Evolutionary conservation across 2,329 filamentous ascomycete genomes (phyloP), one percentile per base, ranked within the genome.

Genomic region (Neofusicoccum laricinum): DNA sequence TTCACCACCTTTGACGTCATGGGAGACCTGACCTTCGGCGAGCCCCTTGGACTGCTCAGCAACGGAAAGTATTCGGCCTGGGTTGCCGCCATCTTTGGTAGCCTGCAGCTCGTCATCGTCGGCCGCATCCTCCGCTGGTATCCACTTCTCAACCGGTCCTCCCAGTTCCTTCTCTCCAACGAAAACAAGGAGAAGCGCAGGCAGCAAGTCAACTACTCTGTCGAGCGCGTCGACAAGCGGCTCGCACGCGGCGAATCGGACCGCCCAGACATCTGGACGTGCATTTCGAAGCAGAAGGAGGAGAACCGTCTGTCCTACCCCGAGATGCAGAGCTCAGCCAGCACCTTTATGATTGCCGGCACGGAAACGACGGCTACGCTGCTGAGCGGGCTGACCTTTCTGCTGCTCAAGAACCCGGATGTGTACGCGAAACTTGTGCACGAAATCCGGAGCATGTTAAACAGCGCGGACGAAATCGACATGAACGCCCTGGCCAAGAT

Each of bases 381-480:
- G 1, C 38, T 58, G 19, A 58, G 38, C 21, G 53, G 53, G 10
- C 36, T 38, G 8, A 78, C 75, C 0, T 81, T 71, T 58, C 61
- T 72, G 10, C 68, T 80, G 0, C 66, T 78, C 6, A 70, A 67
- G 30, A 67, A 64, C 30, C 67, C 72, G 0, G 67, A 68, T 0
- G 66, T 61, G 4, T 68, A 75, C 69, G 50, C 67, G 11, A 72
- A 72, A 30, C 57, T 78, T 0, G 66, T 65, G 21, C 55, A 70
- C 0, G 76, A 76, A 64, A 69, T 76, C 30, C 70, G 75, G 3
- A 53, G 61, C 10, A 48, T 70, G 0, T 76, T 75, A 51, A 4
- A 64, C 1, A 67, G 50, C 19, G 61, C 65, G 1, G 71, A 73
- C 0, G 75, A 79, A 3, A 79, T 81, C 62, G 73, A 66, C 12